Base-by-base conservation (phyloP, 2,329 filamentous ascomycete genomes). In the Fusarium siculi region DNA sequence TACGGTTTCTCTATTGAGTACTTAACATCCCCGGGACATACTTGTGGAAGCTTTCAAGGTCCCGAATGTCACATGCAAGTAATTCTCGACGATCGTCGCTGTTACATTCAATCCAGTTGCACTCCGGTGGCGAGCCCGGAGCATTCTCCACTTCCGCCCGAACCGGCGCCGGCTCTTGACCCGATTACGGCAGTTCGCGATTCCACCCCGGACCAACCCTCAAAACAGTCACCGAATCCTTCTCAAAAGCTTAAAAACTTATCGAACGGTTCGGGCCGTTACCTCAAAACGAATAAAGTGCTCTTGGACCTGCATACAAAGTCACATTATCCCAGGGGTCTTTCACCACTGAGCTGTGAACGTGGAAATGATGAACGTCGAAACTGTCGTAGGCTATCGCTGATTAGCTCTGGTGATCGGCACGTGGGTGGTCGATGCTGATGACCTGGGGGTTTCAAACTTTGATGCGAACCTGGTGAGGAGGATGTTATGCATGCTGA, bases 41-140 rank as follows among this genome's bases (percentile, higher is more conserved):
- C 84, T 92, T 16, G 80, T 83, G 1, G 83, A 88, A 39, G 90
- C 89, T 5, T 87, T 93, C 58, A 74, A 78, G 23, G 0, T 12
- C 19, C 25, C 1, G 23, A 28, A 3, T 14, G 15, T 28, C 34
- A 54, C 23, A 54, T 40, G 50, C 15, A 39, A 54, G 19, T 40
- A 28, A 21, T 40, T 36, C 7, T 30, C 50, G 23, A 40, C 14
- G 18, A n/a, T 28, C 30, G 36, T 30, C 18, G 18, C 8, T 9
- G 21, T 47, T 25, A 25, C 63, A n/a, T 47, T 37, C 7, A 32
- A 25, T 19, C 4, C 50, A 52, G 37, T 32, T 15, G 28, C 47
- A 42, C 43, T 23, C 39, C 64, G 54, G 14, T 58, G 30, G 7
- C 30, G 11, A 36, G 8, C 49, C 42, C 64, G 55, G 64, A 25